Base-by-base conservation (phyloP, 2,329 filamentous ascomycete species). In the Sporothrix brasiliensis region DNA sequence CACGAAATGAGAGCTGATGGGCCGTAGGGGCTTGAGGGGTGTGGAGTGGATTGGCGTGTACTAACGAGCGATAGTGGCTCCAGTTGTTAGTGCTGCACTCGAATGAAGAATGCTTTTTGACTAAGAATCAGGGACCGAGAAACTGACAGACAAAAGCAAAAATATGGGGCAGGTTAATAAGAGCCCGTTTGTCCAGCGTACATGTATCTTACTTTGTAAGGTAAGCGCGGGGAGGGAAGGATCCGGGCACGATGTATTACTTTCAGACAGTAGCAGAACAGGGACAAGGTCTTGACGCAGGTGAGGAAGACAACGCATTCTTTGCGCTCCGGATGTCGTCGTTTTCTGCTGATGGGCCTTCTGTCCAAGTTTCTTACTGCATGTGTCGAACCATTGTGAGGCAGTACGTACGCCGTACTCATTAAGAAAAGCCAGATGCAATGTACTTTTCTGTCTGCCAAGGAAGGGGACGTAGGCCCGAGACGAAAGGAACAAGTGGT, bases 171-270 rank as follows among this genome's bases (percentile, higher is more conserved):
- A 30, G 27, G 27, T 30, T 30, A 30, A 30, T 30, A 30, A 30
- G 27, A 30, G 27, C 27, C 27, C 4, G 27, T 30, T 5, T 30
- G 27, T 30, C 3, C 27, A 30, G 27, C 4, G 13, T 10, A 14
- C 41, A 44, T 44, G 13, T 10, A 10, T 14, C 41, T 11, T 44
- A 10, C 41, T 11, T 44, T 4, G 41, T 21, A 60, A 56, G 47
- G 30, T 41, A 69, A 67, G 65, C 65, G 65, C 50, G 65, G 65
- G 50, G 65, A 67, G 50, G 5, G 7, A 30, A 65, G 11, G 24
- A n/a, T 4, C 54, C 30, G 30, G 47, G 53, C 16, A 9, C 16
- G 4, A n/a, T 16, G 24, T 24, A 24, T 24, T 24, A 30, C 2
- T 30, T 30, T 30, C 16, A n/a, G 16, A 65, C 27, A 30, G 27